Evolutionary conservation across 2,329 filamentous ascomycete genomes (phyloP).

Genomic region (Penicillium sp.): DNA sequence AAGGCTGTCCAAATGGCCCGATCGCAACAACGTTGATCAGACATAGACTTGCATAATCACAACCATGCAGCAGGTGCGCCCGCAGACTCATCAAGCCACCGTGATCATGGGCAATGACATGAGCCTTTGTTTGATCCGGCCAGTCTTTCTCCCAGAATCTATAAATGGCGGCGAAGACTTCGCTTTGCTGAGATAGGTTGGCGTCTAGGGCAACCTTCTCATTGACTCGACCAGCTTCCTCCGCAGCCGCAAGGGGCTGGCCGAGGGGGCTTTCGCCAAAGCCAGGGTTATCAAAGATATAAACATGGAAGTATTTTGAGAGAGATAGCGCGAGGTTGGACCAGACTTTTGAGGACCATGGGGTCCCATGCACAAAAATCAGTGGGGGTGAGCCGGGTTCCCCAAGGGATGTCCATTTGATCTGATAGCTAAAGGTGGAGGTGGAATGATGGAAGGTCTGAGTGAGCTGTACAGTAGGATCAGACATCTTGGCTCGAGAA

Average conservation of each 20-base stretch:
- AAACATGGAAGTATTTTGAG: constrained; percentile 38
- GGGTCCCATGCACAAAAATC: constrained; percentile 51
- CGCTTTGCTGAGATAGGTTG: constrained; percentile 40
- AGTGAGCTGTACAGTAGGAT: not conserved
- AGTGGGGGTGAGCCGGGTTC: constrained; percentile 31
- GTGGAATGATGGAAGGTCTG: not conserved
- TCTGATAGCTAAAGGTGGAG: constrained; percentile 27
- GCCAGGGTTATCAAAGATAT: constrained; percentile 50
- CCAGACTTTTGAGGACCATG: constrained; percentile 50
- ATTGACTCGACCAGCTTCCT: constrained; percentile 14
- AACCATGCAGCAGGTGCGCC: constrained; percentile 40
- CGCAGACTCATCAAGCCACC: constrained; percentile 46
- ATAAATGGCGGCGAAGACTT: constrained; percentile 43
- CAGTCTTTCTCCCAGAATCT: constrained; percentile 30
- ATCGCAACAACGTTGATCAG: constrained; percentile 48
- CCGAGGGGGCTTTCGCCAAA: constrained; percentile 44
- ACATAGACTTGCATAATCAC: constrained; percentile 42
- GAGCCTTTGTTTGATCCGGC: constrained; percentile 23
- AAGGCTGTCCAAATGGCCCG: constrained; percentile 45
- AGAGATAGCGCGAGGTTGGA: constrained; percentile 37
- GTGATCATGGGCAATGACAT: constrained; percentile 50
- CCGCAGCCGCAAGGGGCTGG: constrained; percentile 9
- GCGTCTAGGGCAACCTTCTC: constrained; percentile 30
- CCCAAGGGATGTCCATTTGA: constrained; percentile 31
- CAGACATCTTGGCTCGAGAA: not conserved